Base-by-base conservation (phyloP, 345 rosid species). In the Euphorbia lathyris region DNA sequence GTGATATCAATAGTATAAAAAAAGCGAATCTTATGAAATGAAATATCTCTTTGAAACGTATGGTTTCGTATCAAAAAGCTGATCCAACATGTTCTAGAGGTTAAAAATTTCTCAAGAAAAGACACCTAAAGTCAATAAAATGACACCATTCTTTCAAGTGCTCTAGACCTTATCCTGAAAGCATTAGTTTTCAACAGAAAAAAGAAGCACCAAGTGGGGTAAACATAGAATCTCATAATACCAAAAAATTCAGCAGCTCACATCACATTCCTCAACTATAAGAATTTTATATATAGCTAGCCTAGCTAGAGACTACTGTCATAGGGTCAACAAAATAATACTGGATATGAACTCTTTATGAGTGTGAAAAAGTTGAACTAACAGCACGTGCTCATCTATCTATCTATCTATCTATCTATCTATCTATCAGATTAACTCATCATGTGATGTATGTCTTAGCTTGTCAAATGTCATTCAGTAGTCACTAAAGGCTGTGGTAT, bases 361-460 rank as follows among this genome's bases (percentile, higher is more conserved):
- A 57, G 52, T 47, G 9, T 36, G 14, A 25, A 32, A 50, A 53
- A 75, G 68, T 36, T 26, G 50, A 55, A 74, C 74, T 72, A 72
- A 70, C 63, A 76, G 75, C 83, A 81, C 82, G 79, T 84, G 79
- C 79, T 80, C 38, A 74, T 75, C 80, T n/a, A n/a, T n/a, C n/a
- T n/a, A n/a, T n/a, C n/a, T n/a, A n/a, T n/a, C n/a, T n/a, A n/a
- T n/a, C n/a, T n/a, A n/a, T n/a, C n/a, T n/a, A n/a, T n/a, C n/a
- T 63, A 74, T 65, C 63, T 63, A 74, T 65, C 63, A 58, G 47
- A 78, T 74, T 75, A 84, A 81, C 80, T 72, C 38, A 34, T 34
- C 38, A 34, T 34, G 38, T 34, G 4, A 34, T 34, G 38, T 34
- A 65, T 27, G 66, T 57, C 72, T 72, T 76, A 62, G 77, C 30